A percentile compares a stretch with the other conserved stretches of the same genome.
phyloP scores from a whole-genome alignment of 1,139 yeast genomes.

The Kodamaea fungicola region DNA sequence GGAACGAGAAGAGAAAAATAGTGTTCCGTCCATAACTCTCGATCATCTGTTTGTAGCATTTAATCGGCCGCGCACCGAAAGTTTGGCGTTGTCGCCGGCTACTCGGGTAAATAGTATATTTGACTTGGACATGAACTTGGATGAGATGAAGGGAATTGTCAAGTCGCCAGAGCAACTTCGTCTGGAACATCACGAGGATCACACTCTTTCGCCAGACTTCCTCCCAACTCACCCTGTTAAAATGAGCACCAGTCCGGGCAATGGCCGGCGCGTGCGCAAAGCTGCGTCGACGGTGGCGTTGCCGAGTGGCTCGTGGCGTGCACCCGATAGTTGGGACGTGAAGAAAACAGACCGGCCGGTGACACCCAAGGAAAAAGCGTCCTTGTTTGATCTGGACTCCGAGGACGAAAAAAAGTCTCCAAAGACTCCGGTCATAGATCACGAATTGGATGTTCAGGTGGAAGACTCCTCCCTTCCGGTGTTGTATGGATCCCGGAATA shows the following conservation, averaged over 20 bases:
- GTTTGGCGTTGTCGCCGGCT: not conserved
- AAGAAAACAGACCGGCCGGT: conserved; percentile 28
- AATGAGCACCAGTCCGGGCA: conserved; percentile 4
- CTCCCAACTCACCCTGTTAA: conserved; percentile 1
- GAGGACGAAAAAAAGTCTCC: conserved; percentile 5
- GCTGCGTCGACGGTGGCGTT: conserved; percentile 8
- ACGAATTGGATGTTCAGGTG: too few relatives aligned
- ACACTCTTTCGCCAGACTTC: conserved; percentile 1
- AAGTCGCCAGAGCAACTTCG: conserved; percentile 21
- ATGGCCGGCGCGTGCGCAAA: conserved; percentile 6
- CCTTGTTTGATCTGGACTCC: conserved; percentile 19
- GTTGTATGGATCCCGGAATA: conserved; percentile 34
- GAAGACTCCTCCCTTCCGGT: conserved; percentile 23
- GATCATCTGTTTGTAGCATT: not conserved
- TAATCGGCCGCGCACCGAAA: not conserved
- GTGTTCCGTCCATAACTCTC: not conserved
- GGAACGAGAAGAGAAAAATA: not conserved
- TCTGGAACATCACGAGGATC: conserved; percentile 1
- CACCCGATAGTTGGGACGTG: conserved; percentile 83
- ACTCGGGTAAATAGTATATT: conserved; percentile 13
- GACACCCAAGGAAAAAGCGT: not conserved
- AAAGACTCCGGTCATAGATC: not conserved
- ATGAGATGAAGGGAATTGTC: conserved; percentile 53
- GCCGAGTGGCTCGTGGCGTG: conserved; percentile 43
- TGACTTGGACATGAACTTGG: conserved; percentile 46